Conservation (phyloP, 768 basidiomycete genomes). For the Naganishia randhawae region DNA sequence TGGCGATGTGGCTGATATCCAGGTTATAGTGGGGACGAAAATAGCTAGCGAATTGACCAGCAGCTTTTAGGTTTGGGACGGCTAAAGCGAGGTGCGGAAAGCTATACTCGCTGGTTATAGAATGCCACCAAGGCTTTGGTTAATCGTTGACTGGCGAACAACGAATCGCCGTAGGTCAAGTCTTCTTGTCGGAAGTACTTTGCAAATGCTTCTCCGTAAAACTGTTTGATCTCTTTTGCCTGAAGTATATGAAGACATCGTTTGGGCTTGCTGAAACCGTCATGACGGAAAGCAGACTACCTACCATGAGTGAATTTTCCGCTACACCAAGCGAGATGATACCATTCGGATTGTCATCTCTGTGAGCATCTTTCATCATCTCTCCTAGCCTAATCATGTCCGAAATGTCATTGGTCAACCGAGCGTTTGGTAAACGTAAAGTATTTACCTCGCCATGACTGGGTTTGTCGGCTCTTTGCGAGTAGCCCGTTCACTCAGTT, state of each 20-base stretch:
- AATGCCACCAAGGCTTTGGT: constrained; percentile 39
- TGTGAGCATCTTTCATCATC: constrained; percentile 35
- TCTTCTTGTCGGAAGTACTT: constrained; percentile 37
- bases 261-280: too few species aligned
- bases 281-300: constrained; percentile 1
- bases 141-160: constrained; percentile 46
- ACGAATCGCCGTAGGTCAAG: constrained; percentile 44
- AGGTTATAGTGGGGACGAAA: constrained; percentile 29
- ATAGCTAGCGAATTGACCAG: constrained; percentile 28
- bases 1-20: constrained; percentile 17
- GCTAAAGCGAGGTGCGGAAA: neutral
- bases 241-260: neutral
- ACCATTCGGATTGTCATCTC: constrained; percentile 42
- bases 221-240: constrained; percentile 32
- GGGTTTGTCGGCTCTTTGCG: constrained; percentile 16
- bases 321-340: constrained; percentile 47
- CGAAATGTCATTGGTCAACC: neutral
- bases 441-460: constrained; percentile 15
- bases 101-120: constrained; percentile 36
- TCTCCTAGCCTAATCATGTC: neutral
- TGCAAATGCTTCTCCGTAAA: constrained; percentile 37
- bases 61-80: constrained; percentile 26
- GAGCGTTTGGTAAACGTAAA: neutral
- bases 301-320: constrained; percentile 46
- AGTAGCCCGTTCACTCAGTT: neutral